Base-by-base conservation (phyloP, 2,329 filamentous ascomycete genomes). In the Cadophora malorum region DNA sequence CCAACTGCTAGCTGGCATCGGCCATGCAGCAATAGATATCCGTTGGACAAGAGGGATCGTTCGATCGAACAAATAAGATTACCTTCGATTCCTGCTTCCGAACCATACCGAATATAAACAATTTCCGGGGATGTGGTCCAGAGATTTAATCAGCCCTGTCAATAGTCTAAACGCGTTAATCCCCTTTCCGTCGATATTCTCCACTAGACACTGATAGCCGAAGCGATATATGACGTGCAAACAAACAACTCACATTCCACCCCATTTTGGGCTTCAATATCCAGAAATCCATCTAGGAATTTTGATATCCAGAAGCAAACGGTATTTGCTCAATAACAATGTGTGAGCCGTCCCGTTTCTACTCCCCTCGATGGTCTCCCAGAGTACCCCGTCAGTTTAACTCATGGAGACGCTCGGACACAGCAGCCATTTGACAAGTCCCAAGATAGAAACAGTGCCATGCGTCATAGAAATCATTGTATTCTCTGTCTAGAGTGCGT, bases 101-200 rank as follows among this genome's bases (percentile, higher is more conserved):
- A 59, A 4, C 19, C 21, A 59, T 25, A 7, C 56, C 33, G 21
- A 35, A 45, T 25, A 31, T 21, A 14, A 41, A 59, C 21, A 59
- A 59, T 38, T 41, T 38, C 56, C 56, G 35, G 33, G 33, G 35
- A 59, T 25, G 9, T 41, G 56, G 56, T 58, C 12, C n/a, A 53
- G 33, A 19, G 14, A 25, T 35, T 59, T 59, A 16, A 41, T 59
- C 56, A 59, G 33, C 56, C 56, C 56, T 16, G 35, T 59, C 56
- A 59, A 59, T 59, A 59, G 56, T 25, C 19, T 28, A 31, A 38
- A 38, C 21, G 10, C 21, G 33, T 59, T 28, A 45, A 45, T 28
- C 12, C 33, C 56, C 14, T 45, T 59, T 59, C 35, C 21, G 56
- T 16, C 45, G 21, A 49, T 49, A 21, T 49, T 49, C 45, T 49